A percentile compares a stretch with the other conserved stretches of the same genome.
phyloP scores from a whole-genome alignment of 78 protist species.

The slime mould (Dictyostelium discoideum) region DNA sequence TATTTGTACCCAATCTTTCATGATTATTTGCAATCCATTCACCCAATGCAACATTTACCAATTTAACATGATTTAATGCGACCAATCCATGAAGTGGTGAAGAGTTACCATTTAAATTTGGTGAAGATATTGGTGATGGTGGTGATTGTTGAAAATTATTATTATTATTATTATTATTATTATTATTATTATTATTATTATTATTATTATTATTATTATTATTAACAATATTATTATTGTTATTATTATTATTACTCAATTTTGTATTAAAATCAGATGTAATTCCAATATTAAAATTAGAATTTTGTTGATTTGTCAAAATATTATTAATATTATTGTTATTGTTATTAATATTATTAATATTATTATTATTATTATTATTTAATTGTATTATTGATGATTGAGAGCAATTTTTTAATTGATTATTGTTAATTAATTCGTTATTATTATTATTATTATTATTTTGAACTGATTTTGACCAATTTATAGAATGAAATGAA shows the following conservation, averaged over 20 bases:
- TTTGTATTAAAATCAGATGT: neutral
- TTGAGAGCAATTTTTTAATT: neutral
- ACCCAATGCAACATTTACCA: slow-evolving; percentile 42
- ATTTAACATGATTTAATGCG: slow-evolving; percentile 50
- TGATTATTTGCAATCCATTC: slow-evolving; percentile 74
- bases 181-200: neutral
- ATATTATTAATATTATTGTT: neutral
- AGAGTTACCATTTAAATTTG: neutral
- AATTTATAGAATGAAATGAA: slow-evolving; percentile 47
- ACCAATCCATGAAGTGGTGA: slow-evolving; percentile 64
- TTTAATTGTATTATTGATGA: neutral
- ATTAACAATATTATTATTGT: neutral
- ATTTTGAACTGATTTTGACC: slow-evolving; percentile 1
- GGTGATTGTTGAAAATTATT: neutral
- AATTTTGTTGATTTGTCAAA: neutral
- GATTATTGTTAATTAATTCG: neutral
- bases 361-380: neutral
- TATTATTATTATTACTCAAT: neutral
- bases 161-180: neutral
- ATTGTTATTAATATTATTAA: neutral
- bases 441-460: neutral
- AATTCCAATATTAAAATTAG: neutral
- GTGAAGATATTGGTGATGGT: slow-evolving; percentile 1
- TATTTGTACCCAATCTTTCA: slow-evolving; percentile 47
- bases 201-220: neutral